Base-by-base conservation (phyloP, 208 protist species). In the Leishmania tropica region DNA sequence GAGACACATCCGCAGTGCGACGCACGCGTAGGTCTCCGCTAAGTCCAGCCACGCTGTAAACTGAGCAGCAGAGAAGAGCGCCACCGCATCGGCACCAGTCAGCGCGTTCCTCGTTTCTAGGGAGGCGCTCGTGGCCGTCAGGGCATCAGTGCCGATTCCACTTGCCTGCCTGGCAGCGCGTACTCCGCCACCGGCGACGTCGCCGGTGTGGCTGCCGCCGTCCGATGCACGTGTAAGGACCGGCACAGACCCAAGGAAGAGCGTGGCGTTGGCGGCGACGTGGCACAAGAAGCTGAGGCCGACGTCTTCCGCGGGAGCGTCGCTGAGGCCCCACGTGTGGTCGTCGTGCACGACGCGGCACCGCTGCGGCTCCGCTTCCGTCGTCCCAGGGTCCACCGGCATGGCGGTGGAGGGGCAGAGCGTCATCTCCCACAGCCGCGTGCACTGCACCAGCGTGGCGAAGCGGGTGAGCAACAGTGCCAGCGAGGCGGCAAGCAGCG, bases 211-310 rank as follows among this genome's bases (percentile, higher is more conserved):
- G 15, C 73, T 58, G 17, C 13, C 35, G 17, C n/a, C 31, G 19
- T 76, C 73, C 73, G 51, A 24, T 48, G 35, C 62, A 21, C 21
- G 54, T 35, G 42, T 13, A n/a, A 86, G 47, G 0, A 74, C 47
- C 6, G 78, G 83, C 47, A 83, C 78, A 21, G 60, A 35, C 0
- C 47, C 67, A 42, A 68, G 76, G 40, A 86, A 86, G 58, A 31
- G 42, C 6, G 70, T 64, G 15, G 74, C 75, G 35, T 86, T 68
- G 2, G 83, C 83, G 5, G 78, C 75, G 1, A 37, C 54, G 15
- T 73, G 42, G 42, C 72, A 54, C 60, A 80, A 56, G 53, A 85
- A 85, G n/a, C 21, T 58, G 7, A 85, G 76, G 48, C 76, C 76
- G 28, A 64, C 51, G 51, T 80, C 76, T 3, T 37, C 70, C 8